Base-by-base conservation (phyloP, 2,329 filamentous ascomycete species). In the Xylaria sp. region DNA sequence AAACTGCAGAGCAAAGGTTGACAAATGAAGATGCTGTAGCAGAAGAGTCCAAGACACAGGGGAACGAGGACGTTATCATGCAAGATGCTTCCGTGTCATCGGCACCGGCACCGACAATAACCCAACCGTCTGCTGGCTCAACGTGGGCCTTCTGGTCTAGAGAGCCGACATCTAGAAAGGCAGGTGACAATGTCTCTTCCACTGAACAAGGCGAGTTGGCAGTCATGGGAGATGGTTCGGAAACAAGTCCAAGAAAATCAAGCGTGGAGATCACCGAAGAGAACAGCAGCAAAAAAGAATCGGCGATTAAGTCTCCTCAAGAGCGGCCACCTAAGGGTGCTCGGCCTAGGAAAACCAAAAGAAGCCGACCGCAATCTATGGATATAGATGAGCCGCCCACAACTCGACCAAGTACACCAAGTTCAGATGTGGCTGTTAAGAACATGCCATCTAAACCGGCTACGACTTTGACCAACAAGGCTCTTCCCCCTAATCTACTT, bases 61-160 rank as follows among this genome's bases (percentile, higher is more conserved):
- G 78, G 36, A 68, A 77, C 1, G 78, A 81, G 5, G 81, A 85
- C 69, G 73, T 84, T 71, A 72, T 80, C 69, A 77, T 83, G 79
- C 63, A 81, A 53, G 82, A 86, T 70, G 80, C 80, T 2, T 74
- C 79, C 4, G 63, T 77, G 15, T 61, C 76, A 15, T 73, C 77
- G 9, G 67, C 57, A 22, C 61, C 74, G 38, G 51, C 69, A 29
- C 45, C 50, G 55, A 66, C 50, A 65, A 64, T 39, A 62, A 76
- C 36, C 68, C 79, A 62, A n/a, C 83, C 83, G 5, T 81, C 84
- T 17, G 81, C 83, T 20, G 87, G 86, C 13, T 91, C 91, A 0
- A 92, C 90, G 0, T 95, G 92, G 92, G 92, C 90, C 0, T 94
- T 95, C 71, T 95, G 92, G 92, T 93, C 90, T 15, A 87, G 85